Evolutionary conservation across 1,284 basidiomycete species (phyloP), one percentile per base, ranked within the genome.

Genomic region (Fereydounia khargensis): DNA sequence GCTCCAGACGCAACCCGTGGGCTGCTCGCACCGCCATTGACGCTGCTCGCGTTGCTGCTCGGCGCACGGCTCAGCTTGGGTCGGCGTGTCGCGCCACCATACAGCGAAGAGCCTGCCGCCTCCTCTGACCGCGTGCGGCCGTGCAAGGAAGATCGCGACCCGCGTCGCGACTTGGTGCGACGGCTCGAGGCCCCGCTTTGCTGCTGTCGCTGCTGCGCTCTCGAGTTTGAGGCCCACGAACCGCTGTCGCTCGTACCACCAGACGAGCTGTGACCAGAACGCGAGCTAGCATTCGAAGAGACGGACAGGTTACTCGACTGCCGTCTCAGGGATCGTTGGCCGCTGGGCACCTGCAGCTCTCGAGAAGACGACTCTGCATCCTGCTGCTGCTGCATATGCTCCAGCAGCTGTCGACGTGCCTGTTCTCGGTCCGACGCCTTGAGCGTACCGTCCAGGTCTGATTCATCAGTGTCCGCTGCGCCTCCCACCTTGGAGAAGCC

Each of bases 351-450:
- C n/a, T n/a, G n/a, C n/a, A n/a, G n/a, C n/a, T 35, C 14, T 45
- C 37, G 21, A 50, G 31, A 16, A 60, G 51, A 25, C 55, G 39
- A 4, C 44, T 41, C 36, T 64, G 55, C 32, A 57, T 19, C 32
- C 45, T 50, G 24, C 53, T n/a, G n/a, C n/a, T n/a, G n/a, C n/a
- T n/a, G n/a, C n/a, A n/a, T n/a, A n/a, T n/a, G n/a, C n/a, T n/a
- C n/a, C n/a, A n/a, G n/a, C n/a, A n/a, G n/a, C n/a, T n/a, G n/a
- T n/a, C n/a, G n/a, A n/a, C n/a, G n/a, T n/a, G n/a, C n/a, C n/a
- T n/a, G n/a, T n/a, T n/a, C 46, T 19, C 64, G 35, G 17, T 67
- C 60, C 2, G 60, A 64, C 7, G 64, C 52, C 40, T 64, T 63
- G 32, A 63, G 53, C 35, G 60, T 63, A 11, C 24, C 34, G 20